Conservation (phyloP, 2,329 filamentous ascomycete species). For the Pseudogymnoascus sp. region DNA sequence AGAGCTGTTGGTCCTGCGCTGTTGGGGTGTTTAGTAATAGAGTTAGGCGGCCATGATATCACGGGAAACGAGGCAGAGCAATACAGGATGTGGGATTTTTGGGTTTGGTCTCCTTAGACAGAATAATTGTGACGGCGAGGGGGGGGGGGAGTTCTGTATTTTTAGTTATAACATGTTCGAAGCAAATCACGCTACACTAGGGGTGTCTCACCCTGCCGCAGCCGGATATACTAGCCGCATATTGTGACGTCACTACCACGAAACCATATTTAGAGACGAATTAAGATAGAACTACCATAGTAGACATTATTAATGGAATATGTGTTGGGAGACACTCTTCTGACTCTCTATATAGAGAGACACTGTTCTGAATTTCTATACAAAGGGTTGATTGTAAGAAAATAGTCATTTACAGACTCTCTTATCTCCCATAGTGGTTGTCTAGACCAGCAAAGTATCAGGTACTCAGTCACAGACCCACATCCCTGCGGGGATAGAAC, state of each 20-base stretch:
- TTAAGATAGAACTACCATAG: too few species aligned
- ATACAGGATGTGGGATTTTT: background rate
- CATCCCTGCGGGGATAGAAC: background rate
- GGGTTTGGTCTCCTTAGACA: background rate
- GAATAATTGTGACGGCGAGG: background rate
- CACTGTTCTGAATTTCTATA: background rate
- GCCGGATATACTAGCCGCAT: background rate
- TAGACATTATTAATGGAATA: background rate
- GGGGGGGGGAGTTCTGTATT: background rate
- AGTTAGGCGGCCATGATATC: constrained; percentile 13
- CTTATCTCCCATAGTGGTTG: background rate
- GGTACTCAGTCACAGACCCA: background rate
- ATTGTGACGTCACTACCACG: background rate
- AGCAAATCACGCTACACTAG: background rate
- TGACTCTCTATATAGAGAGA: too few species aligned
- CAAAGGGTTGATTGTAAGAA: background rate
- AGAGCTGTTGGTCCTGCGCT: background rate
- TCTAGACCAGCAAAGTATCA: background rate
- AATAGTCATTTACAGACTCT: background rate
- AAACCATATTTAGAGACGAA: background rate
- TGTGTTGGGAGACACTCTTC: too few species aligned
- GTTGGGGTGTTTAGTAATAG: constrained; percentile 13
- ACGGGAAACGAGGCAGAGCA: background rate
- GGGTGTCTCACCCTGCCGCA: background rate
- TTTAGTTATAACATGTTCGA: background rate